A percentile compares a stretch with the other conserved stretches of the same genome.
phyloP scores from a whole-genome alignment of 805 yeast genomes.

The Jamesozyma lodderae region DNA sequence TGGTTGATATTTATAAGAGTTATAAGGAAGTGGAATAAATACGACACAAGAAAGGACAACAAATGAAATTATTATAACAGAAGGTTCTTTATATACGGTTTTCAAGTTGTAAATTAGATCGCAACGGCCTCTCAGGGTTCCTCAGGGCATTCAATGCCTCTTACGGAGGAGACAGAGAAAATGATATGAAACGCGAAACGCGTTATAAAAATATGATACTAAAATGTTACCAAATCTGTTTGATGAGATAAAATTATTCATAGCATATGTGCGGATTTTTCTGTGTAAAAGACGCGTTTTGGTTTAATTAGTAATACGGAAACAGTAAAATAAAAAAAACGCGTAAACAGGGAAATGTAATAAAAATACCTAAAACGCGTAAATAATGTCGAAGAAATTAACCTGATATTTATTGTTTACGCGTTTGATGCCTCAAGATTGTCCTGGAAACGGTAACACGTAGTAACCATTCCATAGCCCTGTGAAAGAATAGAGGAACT shows the following conservation, averaged over 20 bases:
- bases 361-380: neutral
- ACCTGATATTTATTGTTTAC: too few species aligned
- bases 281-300: neutral
- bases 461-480: neutral
- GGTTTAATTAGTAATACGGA: neutral
- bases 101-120: too few species aligned
- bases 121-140: too few species aligned
- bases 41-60: neutral
- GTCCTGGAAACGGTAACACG: neutral
- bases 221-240: neutral
- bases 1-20: too few species aligned
- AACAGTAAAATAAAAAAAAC: neutral
- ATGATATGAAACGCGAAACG: conserved; percentile 9
- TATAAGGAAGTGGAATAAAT: neutral
- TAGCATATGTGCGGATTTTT: neutral
- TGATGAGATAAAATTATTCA: neutral
- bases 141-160: too few species aligned
- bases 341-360: neutral
- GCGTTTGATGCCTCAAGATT: too few species aligned
- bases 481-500: too few species aligned
- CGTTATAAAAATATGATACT: conserved; percentile 6
- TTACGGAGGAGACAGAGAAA: neutral
- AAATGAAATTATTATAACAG: too few species aligned
- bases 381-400: too few species aligned
- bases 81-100: too few species aligned